A percentile compares a stretch with the other conserved stretches of the same genome.
phyloP scores from a whole-genome alignment of 2,329 filamentous ascomycete genomes.

The Diaporthe sp. region DNA sequence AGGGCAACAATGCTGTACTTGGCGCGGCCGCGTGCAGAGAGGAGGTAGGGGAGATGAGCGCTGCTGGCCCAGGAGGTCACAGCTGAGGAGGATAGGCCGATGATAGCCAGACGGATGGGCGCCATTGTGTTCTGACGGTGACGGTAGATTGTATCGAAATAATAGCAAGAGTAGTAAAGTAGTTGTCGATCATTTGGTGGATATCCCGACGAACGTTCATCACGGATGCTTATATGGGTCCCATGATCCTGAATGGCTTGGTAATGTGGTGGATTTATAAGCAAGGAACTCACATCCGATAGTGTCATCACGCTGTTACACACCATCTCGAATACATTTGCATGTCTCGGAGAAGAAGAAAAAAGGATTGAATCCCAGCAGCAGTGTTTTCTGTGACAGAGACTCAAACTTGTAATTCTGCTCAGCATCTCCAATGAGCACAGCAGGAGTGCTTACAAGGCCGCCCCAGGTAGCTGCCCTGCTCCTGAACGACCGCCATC shows the following conservation, averaged over 20 bases:
- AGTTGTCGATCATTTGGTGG: neutral
- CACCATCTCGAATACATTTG: neutral
- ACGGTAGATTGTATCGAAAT: neutral
- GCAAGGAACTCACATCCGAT: neutral
- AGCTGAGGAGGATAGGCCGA: constrained; percentile 69
- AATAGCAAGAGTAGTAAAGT: too few species aligned
- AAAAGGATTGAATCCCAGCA: neutral
- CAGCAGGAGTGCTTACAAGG: neutral
- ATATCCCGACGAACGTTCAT: neutral
- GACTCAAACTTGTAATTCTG: too few species aligned
- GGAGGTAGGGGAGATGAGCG: constrained; percentile 73
- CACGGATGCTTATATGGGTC: neutral
- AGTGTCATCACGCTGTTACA: neutral
- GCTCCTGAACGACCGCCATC: neutral
- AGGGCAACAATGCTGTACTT: constrained; percentile 66
- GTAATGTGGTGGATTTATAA: constrained; percentile 32
- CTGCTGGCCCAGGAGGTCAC: constrained; percentile 66
- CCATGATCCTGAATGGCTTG: neutral
- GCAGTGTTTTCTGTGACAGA: too few species aligned
- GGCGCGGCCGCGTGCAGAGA: constrained; percentile 57
- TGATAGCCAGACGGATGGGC: constrained; percentile 69
- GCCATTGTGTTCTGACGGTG: constrained; percentile 48
- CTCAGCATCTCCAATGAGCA: too few species aligned
- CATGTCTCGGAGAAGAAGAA: neutral
- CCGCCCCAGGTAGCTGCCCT: neutral